Percentiles rank a stretch among this genome's conserved stretches.
phyloP scores from a whole-genome alignment of 495 filamentous ascomycete genomes.

The Podospora pseudoanserina region DNA sequence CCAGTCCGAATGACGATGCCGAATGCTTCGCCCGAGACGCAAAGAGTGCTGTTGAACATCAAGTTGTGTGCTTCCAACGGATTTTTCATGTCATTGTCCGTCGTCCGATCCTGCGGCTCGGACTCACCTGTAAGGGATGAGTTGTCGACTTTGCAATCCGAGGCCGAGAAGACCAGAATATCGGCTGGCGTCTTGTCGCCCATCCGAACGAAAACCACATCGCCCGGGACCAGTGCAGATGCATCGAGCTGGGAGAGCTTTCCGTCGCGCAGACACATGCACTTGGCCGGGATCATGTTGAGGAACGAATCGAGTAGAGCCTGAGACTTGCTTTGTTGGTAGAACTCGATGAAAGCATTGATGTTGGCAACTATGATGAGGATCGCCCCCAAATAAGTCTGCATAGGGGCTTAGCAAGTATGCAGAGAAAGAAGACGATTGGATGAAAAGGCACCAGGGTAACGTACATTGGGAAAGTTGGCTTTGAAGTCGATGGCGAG shows the following conservation, averaged over 20 bases:
- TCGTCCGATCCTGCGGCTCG: slow-evolving; percentile 20
- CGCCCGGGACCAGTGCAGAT: slow-evolving; percentile 54
- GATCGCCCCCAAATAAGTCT: slow-evolving; percentile 35
- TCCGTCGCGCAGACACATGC: slow-evolving; percentile 32
- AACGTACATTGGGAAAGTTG: slow-evolving; percentile 33
- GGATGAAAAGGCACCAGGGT: not conserved
- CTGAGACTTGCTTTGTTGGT: slow-evolving; percentile 32
- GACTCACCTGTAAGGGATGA: slow-evolving; percentile 57
- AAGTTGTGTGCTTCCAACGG: slow-evolving; percentile 29
- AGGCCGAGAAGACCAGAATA: slow-evolving; percentile 55
- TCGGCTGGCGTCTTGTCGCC: slow-evolving; percentile 69
- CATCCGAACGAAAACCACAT: slow-evolving; percentile 63
- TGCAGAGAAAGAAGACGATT: slow-evolving; percentile 3
- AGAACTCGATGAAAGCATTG: slow-evolving; percentile 37
- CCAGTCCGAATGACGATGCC: slow-evolving; percentile 65
- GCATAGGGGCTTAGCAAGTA: not conserved
- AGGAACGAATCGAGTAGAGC: slow-evolving; percentile 33
- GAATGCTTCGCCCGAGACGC: slow-evolving; percentile 26
- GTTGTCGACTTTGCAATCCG: slow-evolving; percentile 61
- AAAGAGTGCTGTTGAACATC: slow-evolving; percentile 24
- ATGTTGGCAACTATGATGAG: slow-evolving; percentile 31
- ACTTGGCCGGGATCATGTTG: slow-evolving; percentile 35
- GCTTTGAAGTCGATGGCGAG: slow-evolving; percentile 33
- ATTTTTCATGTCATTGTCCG: slow-evolving; percentile 30
- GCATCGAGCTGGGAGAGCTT: slow-evolving; percentile 25